Base-by-base conservation (phyloP, 2,329 filamentous ascomycete species). In the Diaporthe sp. region DNA sequence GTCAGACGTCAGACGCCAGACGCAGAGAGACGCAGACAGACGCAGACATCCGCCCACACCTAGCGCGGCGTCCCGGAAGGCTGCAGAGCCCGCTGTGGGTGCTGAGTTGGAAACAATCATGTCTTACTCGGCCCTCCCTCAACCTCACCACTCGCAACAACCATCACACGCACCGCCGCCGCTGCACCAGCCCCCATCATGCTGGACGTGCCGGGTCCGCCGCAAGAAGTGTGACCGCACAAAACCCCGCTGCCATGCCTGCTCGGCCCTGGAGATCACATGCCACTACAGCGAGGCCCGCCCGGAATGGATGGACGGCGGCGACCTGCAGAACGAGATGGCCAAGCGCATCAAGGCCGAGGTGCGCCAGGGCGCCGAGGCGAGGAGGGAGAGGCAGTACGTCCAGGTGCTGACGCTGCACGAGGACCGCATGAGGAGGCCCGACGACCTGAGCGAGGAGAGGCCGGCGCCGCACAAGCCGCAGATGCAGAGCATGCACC, bases 131-230 rank as follows among this genome's bases (percentile, higher is more conserved):
- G 34, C 49, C 1, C 34, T 55, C n/a, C 65, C 65, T 31, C 65
- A 55, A 6, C 37, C 34, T 17, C 62, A 67, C 25, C 31, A 37
- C 22, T 37, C 44, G 13, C 62, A 68, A 12, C 31, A 39, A 39
- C 37, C 37, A 39, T 39, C 31, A 39, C 65, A 70, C 13, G 34
- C n/a, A 8, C 46, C 46, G 65, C 46, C 46, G 65, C 65, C 65
- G n/a, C 58, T 75, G 46, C 68, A 67, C 37, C 70, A 73, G 53
- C 74, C 74, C 9, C 74, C 74, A 5, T 73, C 81, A 62, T 85
- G 84, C 72, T 85, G 82, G 83, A 85, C 83, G 3, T 86, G 85
- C 73, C 82, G 83, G 85, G 70, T 75, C 7, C 74, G 74, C 46
- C 74, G 74, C 70, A 75, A 75, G 74, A 75, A 75, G 57, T 75